phyloP scores from a whole-genome alignment of 139 green algal species.

The Micractinium conductrix region DNA sequence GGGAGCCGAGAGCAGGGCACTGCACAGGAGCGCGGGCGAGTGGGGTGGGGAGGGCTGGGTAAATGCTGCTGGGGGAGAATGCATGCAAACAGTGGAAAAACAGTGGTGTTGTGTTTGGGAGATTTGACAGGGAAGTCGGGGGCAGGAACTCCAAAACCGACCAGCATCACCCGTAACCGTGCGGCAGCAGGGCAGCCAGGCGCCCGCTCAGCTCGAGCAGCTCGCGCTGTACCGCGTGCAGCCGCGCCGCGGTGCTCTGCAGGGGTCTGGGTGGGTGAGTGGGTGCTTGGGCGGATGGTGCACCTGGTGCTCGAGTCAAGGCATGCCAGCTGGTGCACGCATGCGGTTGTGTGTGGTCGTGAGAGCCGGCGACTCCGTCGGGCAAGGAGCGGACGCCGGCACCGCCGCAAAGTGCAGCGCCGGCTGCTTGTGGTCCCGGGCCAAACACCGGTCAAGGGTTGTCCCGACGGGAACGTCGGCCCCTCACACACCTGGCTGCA shows the following conservation, averaged over 20 bases:
- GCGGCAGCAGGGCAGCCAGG: not conserved
- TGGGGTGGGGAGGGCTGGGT: too few species aligned
- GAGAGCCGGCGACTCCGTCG: not conserved
- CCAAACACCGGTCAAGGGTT: not conserved
- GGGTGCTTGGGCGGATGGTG: not conserved
- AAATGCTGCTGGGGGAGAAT: too few species aligned
- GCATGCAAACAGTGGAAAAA: too few species aligned
- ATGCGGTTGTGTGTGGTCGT: not conserved
- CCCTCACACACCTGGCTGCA: not conserved
- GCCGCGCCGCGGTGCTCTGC: slow-evolving; percentile 10
- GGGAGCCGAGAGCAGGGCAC: too few species aligned
- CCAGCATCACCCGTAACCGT: too few species aligned
- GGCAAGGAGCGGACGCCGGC: not conserved
- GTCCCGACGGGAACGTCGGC: too few species aligned
- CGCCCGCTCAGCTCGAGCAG: not conserved
- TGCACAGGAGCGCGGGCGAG: too few species aligned
- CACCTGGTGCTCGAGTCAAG: not conserved
- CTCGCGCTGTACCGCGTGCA: not conserved
- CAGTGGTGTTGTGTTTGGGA: too few species aligned
- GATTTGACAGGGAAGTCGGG: too few species aligned
- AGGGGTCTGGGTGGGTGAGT: not conserved
- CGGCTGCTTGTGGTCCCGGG: not conserved
- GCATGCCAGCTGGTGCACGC: not conserved
- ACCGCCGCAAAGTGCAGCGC: not conserved
- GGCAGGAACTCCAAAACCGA: too few species aligned